Percentiles rank a stretch among this genome's conserved stretches.
Conservation (phyloP, 257 asterid species). For the Solanum appendiculatum region DNA sequence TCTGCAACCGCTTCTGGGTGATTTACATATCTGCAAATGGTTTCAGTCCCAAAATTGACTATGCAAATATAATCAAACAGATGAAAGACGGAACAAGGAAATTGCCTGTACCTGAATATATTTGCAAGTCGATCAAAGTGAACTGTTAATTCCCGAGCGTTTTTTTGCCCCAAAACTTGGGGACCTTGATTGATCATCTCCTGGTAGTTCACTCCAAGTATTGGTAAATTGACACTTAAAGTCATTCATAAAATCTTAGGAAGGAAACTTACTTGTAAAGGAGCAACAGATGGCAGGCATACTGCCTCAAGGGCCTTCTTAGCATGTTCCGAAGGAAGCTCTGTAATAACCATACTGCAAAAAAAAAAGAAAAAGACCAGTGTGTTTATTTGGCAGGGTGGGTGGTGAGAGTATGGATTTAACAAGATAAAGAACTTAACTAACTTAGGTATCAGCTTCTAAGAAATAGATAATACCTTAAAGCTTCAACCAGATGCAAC, state of each 20-base stretch:
- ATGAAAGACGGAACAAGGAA: conserved; percentile 4
- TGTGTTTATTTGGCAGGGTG: background rate
- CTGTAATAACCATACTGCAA: conserved; percentile 83
- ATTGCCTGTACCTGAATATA: conserved; percentile 61
- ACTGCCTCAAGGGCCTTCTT: conserved; percentile 82
- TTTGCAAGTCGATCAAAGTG: conserved; percentile 92
- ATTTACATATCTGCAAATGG: conserved; percentile 65
- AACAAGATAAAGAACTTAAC: background rate
- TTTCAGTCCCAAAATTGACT: conserved; percentile 9
- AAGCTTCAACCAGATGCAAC: conserved; percentile 86
- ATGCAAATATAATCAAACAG: background rate
- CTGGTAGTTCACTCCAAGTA: conserved; percentile 40
- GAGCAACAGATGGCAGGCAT: conserved; percentile 72
- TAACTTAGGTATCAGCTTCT: background rate
- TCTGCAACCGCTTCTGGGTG: conserved; percentile 99
- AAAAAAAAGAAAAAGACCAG: conserved; percentile 5
- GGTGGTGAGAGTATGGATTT: background rate
- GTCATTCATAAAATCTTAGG: conserved; percentile 8
- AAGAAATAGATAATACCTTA: conserved; percentile 48
- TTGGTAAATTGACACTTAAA: conserved; percentile 7
- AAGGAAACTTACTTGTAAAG: conserved; percentile 62
- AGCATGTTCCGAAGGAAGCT: conserved; percentile 95
- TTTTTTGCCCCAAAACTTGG: conserved; percentile 59
- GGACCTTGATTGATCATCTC: conserved; percentile 89
- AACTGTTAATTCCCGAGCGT: conserved; percentile 91